Percentiles rank a stretch among this genome's conserved stretches.
Evolutionary conservation across 768 basidiomycete species (phyloP).

Genomic region (Tricholoma hemisulphureum): DNA sequence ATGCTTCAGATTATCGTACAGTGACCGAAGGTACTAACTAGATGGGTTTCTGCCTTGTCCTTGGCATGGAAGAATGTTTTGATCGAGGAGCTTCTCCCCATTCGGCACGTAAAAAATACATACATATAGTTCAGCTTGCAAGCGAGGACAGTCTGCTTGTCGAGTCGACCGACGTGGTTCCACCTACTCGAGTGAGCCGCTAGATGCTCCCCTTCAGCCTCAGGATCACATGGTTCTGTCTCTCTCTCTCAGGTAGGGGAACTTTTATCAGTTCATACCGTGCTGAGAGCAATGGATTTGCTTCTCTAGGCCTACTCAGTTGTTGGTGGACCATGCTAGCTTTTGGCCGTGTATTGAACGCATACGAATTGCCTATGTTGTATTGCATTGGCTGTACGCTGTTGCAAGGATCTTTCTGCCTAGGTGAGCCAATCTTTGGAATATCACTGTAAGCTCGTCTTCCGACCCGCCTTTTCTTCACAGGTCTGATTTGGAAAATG

Average conservation of each 20-base stretch:
- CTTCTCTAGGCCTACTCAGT: slow-evolving; percentile 42
- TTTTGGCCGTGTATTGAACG: slow-evolving; percentile 43
- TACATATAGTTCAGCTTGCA: no score
- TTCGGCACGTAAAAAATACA: no score
- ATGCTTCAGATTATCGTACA: no score
- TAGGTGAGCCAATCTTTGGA: slow-evolving; percentile 40
- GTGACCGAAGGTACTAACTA: no score
- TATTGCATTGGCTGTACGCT: slow-evolving; percentile 52
- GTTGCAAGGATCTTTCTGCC: slow-evolving; percentile 55
- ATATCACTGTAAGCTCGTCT: not conserved
- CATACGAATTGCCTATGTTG: slow-evolving; percentile 45
- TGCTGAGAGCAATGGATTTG: not conserved
- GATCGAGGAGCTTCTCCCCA: no score
- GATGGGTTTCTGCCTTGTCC: no score
- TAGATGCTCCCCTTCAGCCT: slow-evolving; percentile 54
- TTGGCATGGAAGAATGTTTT: no score
- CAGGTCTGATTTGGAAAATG: slow-evolving; percentile 67
- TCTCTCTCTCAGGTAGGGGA: slow-evolving; percentile 52
- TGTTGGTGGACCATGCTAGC: slow-evolving; percentile 49
- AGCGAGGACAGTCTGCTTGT: no score
- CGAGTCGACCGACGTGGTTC: no score
- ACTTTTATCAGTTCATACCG: no score
- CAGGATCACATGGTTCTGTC: slow-evolving; percentile 56
- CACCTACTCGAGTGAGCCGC: no score
- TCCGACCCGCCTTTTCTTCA: slow-evolving; percentile 3